Percentiles rank a stretch among this genome's conserved stretches.
Evolutionary conservation across 1,284 basidiomycete species (phyloP).

Genomic region (Anthracocystis panici-leucophaei): DNA sequence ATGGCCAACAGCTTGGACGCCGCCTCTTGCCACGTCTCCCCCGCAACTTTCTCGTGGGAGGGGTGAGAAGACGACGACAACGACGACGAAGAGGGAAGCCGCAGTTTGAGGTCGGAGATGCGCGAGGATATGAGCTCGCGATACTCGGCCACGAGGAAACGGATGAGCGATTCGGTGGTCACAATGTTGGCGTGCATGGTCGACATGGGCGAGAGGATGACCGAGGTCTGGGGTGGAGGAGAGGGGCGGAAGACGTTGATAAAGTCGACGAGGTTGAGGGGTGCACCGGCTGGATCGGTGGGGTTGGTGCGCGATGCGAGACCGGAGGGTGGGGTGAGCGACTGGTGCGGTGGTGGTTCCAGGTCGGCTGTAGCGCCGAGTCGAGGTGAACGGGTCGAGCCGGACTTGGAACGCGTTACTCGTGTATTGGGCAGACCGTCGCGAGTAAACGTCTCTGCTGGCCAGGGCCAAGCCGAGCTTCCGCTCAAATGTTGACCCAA

Average conservation of each 20-base stretch:
- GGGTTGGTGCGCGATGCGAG: neutral
- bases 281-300: neutral
- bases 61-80: neutral
- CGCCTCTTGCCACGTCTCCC: slow-evolving; percentile 43
- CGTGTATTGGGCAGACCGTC: slow-evolving; percentile 40
- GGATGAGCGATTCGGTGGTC: slow-evolving; percentile 51
- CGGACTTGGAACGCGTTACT: slow-evolving; percentile 26
- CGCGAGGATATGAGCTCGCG: slow-evolving; percentile 35
- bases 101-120: slow-evolving; percentile 30
- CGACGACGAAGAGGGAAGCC: neutral
- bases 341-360: slow-evolving; percentile 20
- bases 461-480: slow-evolving; percentile 44
- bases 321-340: slow-evolving; percentile 13
- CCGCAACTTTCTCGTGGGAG: slow-evolving; percentile 6
- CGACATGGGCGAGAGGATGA: slow-evolving; percentile 47
- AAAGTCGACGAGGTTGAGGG: slow-evolving; percentile 30
- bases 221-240: slow-evolving; percentile 21
- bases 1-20: slow-evolving; percentile 40
- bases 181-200: slow-evolving; percentile 61
- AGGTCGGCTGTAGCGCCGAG: slow-evolving; percentile 2
- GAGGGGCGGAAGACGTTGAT: slow-evolving; percentile 52
- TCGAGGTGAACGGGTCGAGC: slow-evolving; percentile 23
- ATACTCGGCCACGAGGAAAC: slow-evolving; percentile 55
- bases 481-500: slow-evolving; percentile 34
- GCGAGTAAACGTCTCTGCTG: slow-evolving; percentile 41